These are phyloP conservation scores for Anisodus tanguticus DNA, from an alignment of 257 asterid genomes.

Conservation along the genomic window DNA sequence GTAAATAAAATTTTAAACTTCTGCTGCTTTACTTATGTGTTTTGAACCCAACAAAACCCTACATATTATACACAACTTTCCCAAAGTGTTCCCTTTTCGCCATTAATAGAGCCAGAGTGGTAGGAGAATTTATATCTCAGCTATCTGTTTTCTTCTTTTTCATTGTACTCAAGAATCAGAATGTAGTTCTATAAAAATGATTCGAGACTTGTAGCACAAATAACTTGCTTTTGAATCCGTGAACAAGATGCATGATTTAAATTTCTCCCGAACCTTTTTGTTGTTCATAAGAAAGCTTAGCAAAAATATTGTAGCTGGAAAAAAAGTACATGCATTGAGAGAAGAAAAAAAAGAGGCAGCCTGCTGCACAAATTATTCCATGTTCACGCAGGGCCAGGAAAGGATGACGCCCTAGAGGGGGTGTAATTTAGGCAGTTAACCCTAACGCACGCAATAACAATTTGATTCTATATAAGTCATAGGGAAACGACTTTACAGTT, in stretches of 20 bases:
- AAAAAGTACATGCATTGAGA: not conserved
- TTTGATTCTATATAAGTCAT: too few relatives aligned
- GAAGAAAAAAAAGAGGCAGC: not conserved
- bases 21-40: too few relatives aligned
- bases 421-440: too few relatives aligned
- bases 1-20: too few relatives aligned
- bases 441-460: too few relatives aligned
- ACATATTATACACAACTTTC: not conserved
- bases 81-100: not conserved
- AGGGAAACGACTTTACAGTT: too few relatives aligned
- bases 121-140: not conserved
- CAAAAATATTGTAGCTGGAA: not conserved
- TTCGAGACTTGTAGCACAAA: not conserved
- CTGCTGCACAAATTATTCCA: not conserved
- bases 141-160: not conserved
- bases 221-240: not conserved
- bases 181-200: not conserved
- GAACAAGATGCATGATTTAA: not conserved
- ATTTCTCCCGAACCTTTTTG: not conserved
- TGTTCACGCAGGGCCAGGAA: too few relatives aligned
- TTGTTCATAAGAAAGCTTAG: not conserved
- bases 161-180: not conserved
- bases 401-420: too few relatives aligned
- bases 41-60: too few relatives aligned
- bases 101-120: not conserved